These are phyloP conservation scores for Ustilago xerochloae DNA, from an alignment of 1,284 basidiomycete genomes.

Conservation along the genomic window DNA sequence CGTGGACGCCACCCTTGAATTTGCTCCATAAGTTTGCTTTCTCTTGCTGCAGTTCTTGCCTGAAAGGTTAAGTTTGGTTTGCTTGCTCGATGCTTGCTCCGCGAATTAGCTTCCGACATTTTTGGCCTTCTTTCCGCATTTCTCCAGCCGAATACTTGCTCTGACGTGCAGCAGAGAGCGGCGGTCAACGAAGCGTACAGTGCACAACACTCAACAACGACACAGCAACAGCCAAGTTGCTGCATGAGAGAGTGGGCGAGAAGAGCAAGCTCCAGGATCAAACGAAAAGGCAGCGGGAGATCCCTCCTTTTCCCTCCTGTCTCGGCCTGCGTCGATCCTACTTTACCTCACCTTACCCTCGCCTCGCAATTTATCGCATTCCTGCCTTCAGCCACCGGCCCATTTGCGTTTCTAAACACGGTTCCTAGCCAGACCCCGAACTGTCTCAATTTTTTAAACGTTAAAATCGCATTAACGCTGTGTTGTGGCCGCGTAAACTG, in stretches of 20 bases:
- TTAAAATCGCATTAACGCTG: not conserved
- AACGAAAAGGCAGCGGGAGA: too few relatives aligned
- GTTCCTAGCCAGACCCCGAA: not conserved
- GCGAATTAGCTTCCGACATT: slow-evolving; percentile 10
- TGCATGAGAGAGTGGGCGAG: not conserved
- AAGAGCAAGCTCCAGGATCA: not conserved
- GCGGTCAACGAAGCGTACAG: not conserved
- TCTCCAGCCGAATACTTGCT: slow-evolving; percentile 4
- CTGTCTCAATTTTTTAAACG: not conserved
- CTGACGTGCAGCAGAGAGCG: slow-evolving; percentile 20
- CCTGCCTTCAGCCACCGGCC: too few relatives aligned
- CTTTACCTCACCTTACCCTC: not conserved
- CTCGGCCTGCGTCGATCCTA: not conserved
- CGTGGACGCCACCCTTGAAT: not conserved
- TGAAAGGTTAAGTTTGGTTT: too few relatives aligned
- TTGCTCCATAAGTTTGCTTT: too few relatives aligned
- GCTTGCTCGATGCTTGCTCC: too few relatives aligned
- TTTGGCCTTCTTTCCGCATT: not conserved
- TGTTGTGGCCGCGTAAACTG: not conserved
- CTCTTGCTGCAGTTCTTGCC: too few relatives aligned
- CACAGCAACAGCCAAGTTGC: not conserved
- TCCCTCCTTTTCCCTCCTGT: too few relatives aligned
- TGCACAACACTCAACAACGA: not conserved
- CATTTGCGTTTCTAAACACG: too few relatives aligned
- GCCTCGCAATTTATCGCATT: not conserved